Base-by-base conservation (phyloP, 495 filamentous ascomycete genomes). In the Lentithecium fluviatile region DNA sequence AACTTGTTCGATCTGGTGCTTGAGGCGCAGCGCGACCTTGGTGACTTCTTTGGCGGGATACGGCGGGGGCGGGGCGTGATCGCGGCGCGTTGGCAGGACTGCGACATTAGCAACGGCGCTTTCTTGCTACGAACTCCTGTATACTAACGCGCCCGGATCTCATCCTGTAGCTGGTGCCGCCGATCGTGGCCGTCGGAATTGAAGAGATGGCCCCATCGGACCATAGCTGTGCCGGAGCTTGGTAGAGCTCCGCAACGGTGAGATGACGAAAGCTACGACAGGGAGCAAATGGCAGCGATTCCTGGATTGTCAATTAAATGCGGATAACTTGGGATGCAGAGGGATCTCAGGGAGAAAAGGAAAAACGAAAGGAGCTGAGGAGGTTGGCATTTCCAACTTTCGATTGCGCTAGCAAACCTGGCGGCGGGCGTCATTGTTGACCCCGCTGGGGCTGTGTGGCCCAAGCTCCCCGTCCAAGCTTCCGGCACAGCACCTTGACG, bases 1-100 rank as follows among this genome's bases (percentile, higher is more conserved):
- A 34, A 90, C 85, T 65, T 89, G 81, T 73, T 96, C 91, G 68
- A 98, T 86, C 66, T 96, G 88, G 70, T 95, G 90, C 65, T 92
- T 93, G 61, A 98, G 77, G 45, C 90, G 87, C 20, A 97, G 82
- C 0, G 91, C 91, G 50, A 95, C 79, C 68, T 89, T 90, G 45
- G 93, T 94, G 56, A 97, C 91, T 66, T 88, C 82, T 42, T 79
- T 75, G 15, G 86, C 71, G 10, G 85, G 79, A 47, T 90, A 85
- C 56, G 87, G 82, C 15, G 86, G 85, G 42, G 80, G 73, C 50
- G 84, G 65, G 8, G 70, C 60, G 0, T 80, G 77, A 37, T 82
- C 76, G 47, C 76, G 76, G 60, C 82, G 78, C 49, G 79, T 78
- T 2, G 89, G 88, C n/a, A 89, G 81, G 19, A 89, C 84, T 78